Percentiles rank a stretch among this genome's conserved stretches.
These are phyloP conservation scores for Hanseniaspora occidentalis DNA, from an alignment of 805 yeast species.

Conservation along the genomic window DNA sequence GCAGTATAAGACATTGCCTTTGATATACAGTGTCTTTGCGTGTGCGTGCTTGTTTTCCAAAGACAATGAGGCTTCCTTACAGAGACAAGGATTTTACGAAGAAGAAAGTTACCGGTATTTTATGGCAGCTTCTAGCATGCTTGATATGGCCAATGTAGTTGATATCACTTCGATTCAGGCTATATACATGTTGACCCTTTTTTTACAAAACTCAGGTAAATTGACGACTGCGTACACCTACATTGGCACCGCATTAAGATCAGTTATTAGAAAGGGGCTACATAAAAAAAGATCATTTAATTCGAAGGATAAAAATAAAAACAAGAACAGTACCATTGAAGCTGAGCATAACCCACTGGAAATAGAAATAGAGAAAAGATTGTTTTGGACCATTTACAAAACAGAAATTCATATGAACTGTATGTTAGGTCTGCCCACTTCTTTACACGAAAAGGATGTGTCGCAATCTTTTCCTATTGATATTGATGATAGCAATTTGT, in stretches of 20 bases:
- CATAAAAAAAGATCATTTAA: no score
- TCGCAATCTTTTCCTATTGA: conserved; percentile 82
- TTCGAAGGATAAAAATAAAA: conserved; percentile 26
- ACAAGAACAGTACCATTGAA: no score
- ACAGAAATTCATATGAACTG: conserved; percentile 86
- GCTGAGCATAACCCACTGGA: conserved; percentile 73
- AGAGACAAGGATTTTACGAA: conserved; percentile 28
- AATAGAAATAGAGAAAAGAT: conserved; percentile 67
- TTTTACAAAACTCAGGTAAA: conserved; percentile 79
- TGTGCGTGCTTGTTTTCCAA: conserved; percentile 72
- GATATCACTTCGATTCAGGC: conserved; percentile 77
- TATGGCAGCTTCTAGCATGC: conserved; percentile 63
- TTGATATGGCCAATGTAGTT: conserved; percentile 72
- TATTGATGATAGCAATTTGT: conserved; percentile 76
- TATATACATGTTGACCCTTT: conserved; percentile 72
- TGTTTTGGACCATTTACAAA: conserved; percentile 83
- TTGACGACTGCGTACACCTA: conserved; percentile 80
- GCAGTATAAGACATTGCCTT: conserved; percentile 64
- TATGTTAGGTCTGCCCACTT: conserved; percentile 72
- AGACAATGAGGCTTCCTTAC: conserved; percentile 25
- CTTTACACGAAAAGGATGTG: conserved; percentile 63
- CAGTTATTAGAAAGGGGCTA: conserved; percentile 71
- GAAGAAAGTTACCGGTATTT: conserved; percentile 76
- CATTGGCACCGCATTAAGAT: conserved; percentile 75
- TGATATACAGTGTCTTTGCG: conserved; percentile 78